phyloP scores from a whole-genome alignment of 768 basidiomycete species.

The Boletus sp. region DNA sequence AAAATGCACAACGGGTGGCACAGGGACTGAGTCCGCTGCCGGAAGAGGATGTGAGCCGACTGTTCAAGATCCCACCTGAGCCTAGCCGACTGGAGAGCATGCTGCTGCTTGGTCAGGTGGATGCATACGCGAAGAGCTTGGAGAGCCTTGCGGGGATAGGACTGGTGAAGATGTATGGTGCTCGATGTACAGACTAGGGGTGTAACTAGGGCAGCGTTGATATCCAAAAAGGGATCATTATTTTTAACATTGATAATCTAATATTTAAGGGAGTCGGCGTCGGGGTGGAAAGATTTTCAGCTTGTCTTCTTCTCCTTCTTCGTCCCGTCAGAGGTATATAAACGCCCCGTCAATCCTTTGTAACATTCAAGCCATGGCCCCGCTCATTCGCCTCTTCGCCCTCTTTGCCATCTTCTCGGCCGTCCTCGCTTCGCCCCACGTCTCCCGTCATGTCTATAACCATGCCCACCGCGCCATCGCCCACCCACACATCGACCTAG shows the following conservation, averaged over 20 bases:
- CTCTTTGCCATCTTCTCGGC: slow-evolving; percentile 40
- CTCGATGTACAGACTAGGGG: slow-evolving; percentile 36
- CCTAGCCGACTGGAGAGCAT: slow-evolving; percentile 87
- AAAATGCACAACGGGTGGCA: slow-evolving; percentile 73
- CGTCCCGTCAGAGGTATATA: slow-evolving; percentile 6
- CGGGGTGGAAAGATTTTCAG: background rate
- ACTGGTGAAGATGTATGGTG: slow-evolving; percentile 85
- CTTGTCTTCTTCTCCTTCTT: background rate
- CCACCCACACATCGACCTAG: background rate
- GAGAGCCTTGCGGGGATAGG: slow-evolving; percentile 57
- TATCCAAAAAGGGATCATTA: background rate
- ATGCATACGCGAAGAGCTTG: slow-evolving; percentile 78
- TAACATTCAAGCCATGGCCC: slow-evolving; percentile 23
- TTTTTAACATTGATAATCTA: background rate
- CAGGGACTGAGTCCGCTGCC: slow-evolving; percentile 86
- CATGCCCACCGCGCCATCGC: slow-evolving; percentile 22
- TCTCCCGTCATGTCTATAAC: slow-evolving; percentile 26
- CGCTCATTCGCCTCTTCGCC: slow-evolving; percentile 43
- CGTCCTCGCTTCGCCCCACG: slow-evolving; percentile 38
- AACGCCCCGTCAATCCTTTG: slow-evolving; percentile 17
- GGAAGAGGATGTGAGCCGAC: slow-evolving; percentile 77
- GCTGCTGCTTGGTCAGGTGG: slow-evolving; percentile 83
- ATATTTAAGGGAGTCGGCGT: background rate
- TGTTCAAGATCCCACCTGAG: slow-evolving; percentile 88
- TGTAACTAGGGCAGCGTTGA: background rate